Conservation (phyloP, 108 stramenopile species). For the Skeletonema marinoi region DNA sequence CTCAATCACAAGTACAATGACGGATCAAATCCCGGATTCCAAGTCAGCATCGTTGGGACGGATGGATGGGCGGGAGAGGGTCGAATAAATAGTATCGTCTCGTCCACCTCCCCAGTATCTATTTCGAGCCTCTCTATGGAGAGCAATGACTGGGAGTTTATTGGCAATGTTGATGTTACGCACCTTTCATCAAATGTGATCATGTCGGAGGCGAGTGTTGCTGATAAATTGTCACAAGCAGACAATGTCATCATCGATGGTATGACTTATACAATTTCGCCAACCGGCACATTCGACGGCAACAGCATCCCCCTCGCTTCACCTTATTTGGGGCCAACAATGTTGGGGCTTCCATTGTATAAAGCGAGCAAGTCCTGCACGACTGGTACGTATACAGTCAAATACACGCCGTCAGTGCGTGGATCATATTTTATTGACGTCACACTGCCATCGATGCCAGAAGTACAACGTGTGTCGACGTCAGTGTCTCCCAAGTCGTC, state of each 20-base stretch:
- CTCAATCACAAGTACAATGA: slow-evolving; percentile 64
- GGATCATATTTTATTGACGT: slow-evolving; percentile 61
- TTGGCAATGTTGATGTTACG: slow-evolving; percentile 19
- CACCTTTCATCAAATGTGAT: slow-evolving; percentile 11
- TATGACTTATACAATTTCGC: slow-evolving; percentile 46
- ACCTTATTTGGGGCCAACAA: slow-evolving; percentile 26
- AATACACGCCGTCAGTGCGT: slow-evolving; percentile 52
- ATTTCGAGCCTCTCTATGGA: slow-evolving; percentile 1
- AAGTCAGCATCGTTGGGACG: slow-evolving; percentile 59
- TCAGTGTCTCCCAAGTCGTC: slow-evolving; percentile 15
- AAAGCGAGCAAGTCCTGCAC: slow-evolving; percentile 30
- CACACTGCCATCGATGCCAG: slow-evolving; percentile 22
- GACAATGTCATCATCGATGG: slow-evolving; percentile 53
- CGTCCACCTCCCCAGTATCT: slow-evolving; percentile 4
- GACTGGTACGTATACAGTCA: slow-evolving; percentile 50
- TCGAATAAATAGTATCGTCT: slow-evolving; percentile 48
- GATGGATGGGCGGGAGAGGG: slow-evolving; percentile 76
- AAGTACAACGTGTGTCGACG: slow-evolving; percentile 58
- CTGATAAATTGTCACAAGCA: slow-evolving; percentile 30
- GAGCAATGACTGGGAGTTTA: slow-evolving; percentile 33
- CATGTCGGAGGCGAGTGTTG: background rate
- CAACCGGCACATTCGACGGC: slow-evolving; percentile 34
- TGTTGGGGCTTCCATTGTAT: slow-evolving; percentile 12
- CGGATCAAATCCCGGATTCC: slow-evolving; percentile 53
- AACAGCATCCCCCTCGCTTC: slow-evolving; percentile 42